Evolutionary conservation across 257 asterid species (phyloP).

Genomic region (Lithospermum erythrorhizon): DNA sequence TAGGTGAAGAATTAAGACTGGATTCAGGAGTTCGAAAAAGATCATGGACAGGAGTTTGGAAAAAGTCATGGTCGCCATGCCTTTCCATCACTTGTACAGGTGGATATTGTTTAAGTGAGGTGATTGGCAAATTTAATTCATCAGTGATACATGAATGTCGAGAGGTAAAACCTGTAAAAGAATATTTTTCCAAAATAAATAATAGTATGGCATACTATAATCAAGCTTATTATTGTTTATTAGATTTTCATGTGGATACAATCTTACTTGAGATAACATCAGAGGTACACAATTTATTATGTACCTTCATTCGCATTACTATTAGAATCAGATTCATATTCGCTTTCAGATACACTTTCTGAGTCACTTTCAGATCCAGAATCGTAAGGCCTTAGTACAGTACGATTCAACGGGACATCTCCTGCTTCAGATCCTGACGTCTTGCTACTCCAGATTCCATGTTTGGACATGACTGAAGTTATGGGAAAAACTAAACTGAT

Average conservation of each 20-base stretch:
- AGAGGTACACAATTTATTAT: neutral
- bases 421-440: neutral
- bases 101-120: neutral
- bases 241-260: neutral
- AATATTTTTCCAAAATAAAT: neutral
- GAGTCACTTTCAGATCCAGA: no score
- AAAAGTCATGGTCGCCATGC: neutral
- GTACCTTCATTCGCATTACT: neutral
- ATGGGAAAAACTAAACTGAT: neutral
- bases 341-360: no score
- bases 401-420: no score
- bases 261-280: neutral
- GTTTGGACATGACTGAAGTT: neutral
- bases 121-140: neutral
- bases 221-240: no score
- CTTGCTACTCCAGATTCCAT: neutral
- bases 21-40: neutral
- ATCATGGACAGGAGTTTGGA: neutral
- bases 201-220: no score
- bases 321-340: neutral
- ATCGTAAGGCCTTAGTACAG: no score
- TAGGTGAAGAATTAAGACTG: neutral
- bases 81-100: conserved; percentile 1
- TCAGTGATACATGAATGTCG: neutral
- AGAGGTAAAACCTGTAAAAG: neutral